Evolutionary conservation across 2,329 filamentous ascomycete genomes (phyloP).

Genomic region (Fusarium xyrophilum): DNA sequence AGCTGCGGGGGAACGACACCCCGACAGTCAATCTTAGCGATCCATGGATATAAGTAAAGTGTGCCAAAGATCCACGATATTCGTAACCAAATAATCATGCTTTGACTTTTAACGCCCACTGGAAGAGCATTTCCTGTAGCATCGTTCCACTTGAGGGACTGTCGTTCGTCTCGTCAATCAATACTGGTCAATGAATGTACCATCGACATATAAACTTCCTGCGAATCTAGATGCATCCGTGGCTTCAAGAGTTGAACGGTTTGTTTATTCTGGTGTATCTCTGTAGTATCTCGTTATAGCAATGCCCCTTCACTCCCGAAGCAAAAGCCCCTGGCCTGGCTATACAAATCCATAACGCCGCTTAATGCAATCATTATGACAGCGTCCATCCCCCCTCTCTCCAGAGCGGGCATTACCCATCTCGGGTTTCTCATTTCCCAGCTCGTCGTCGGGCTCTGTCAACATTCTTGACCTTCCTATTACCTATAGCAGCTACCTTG

Average conservation of each 20-base stretch:
- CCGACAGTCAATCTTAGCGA: background rate
- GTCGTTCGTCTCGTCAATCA: background rate
- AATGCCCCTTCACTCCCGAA: background rate
- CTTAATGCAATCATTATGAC: conserved; percentile 25
- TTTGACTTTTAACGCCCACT: background rate
- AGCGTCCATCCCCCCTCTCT: background rate
- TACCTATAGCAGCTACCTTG: conserved; percentile 62
- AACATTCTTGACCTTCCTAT: conserved; percentile 62
- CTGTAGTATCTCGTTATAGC: conserved; percentile 1
- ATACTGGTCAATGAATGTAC: background rate
- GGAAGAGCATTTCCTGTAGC: background rate
- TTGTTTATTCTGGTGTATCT: conserved; percentile 8
- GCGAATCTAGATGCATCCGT: background rate
- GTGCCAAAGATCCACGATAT: background rate
- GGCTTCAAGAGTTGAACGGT: conserved; percentile 8
- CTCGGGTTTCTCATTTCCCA: conserved; percentile 48
- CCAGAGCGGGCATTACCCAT: conserved; percentile 5
- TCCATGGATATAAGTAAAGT: background rate
- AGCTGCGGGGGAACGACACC: conserved; percentile 27
- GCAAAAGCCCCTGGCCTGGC: background rate
- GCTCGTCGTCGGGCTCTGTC: conserved; percentile 45
- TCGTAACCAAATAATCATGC: background rate
- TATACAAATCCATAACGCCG: conserved; percentile 29
- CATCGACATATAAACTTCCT: background rate
- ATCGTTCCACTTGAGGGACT: background rate